These are phyloP conservation scores for Pythium guiyangense DNA, from an alignment of 352 stramenopile genomes.

Conservation along the genomic window DNA sequence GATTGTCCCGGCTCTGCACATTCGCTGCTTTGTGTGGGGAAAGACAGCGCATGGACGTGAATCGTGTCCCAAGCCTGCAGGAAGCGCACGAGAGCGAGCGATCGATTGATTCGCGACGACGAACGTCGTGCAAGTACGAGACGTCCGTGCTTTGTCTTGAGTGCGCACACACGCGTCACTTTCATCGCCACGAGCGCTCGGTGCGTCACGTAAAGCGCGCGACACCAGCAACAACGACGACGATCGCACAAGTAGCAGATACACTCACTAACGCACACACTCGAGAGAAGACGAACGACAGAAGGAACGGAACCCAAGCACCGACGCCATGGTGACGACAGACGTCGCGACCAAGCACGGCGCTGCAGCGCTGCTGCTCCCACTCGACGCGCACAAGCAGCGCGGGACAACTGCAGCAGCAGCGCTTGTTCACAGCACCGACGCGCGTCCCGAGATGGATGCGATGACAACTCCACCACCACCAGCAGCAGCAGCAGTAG, in stretches of 20 bases:
- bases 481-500: background rate
- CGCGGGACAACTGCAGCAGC: background rate
- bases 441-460: too few relatives aligned
- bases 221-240: too few relatives aligned
- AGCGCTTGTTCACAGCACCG: background rate
- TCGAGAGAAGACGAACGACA: too few relatives aligned
- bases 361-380: background rate
- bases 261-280: too few relatives aligned
- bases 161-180: too few relatives aligned
- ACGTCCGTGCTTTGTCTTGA: too few relatives aligned
- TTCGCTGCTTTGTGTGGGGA: too few relatives aligned
- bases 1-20: background rate
- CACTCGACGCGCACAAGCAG: conserved; percentile 5
- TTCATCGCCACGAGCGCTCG: too few relatives aligned
- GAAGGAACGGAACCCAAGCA: background rate
- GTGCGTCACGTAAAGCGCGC: too few relatives aligned
- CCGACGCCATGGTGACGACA: background rate
- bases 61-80: background rate
- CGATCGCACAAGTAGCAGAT: too few relatives aligned
- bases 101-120: background rate
- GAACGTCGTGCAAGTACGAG: too few relatives aligned
- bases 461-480: too few relatives aligned
- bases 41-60: background rate
- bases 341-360: background rate
- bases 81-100: background rate